These are phyloP conservation scores for Geranomyces michiganensis DNA, from an alignment of 192 early-diverging fungal genomes.

Conservation along the genomic window DNA sequence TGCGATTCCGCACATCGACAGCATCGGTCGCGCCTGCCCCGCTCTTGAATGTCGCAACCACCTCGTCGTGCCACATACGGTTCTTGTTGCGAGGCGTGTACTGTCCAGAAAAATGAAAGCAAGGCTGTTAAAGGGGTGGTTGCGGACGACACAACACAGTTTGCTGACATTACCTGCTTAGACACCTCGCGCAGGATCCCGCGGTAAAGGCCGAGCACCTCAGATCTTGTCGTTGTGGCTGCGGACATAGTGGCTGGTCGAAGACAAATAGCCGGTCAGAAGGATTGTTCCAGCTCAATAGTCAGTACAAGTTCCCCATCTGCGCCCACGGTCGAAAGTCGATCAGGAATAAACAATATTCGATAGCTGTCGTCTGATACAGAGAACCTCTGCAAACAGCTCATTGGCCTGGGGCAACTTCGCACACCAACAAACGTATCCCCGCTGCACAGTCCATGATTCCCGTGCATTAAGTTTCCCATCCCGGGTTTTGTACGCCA, in stretches of 20 bases:
- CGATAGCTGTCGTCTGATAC: too few species aligned
- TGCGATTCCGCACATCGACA: neutral
- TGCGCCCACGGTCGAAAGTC: neutral
- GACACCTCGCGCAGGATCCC: constrained; percentile 39
- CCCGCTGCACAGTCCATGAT: too few species aligned
- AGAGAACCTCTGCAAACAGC: too few species aligned
- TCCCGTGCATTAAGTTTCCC: too few species aligned
- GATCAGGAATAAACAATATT: too few species aligned
- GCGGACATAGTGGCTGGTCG: neutral
- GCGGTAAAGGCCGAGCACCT: constrained; percentile 26
- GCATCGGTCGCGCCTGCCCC: constrained; percentile 6
- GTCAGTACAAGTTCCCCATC: neutral
- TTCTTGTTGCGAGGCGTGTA: constrained; percentile 30
- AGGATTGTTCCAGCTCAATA: neutral
- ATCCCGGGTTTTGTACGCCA: too few species aligned
- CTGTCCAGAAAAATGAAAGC: constrained; percentile 1
- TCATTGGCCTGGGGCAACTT: too few species aligned
- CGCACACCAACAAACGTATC: too few species aligned
- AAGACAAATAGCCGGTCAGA: neutral
- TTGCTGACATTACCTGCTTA: constrained; percentile 22
- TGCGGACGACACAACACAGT: neutral
- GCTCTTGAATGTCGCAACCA: constrained; percentile 14
- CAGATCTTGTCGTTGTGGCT: neutral
- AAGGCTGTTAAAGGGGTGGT: neutral
- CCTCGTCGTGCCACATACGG: constrained; percentile 30